Conservation (phyloP, 768 basidiomycete genomes). For the Strobilomyces confusus region DNA sequence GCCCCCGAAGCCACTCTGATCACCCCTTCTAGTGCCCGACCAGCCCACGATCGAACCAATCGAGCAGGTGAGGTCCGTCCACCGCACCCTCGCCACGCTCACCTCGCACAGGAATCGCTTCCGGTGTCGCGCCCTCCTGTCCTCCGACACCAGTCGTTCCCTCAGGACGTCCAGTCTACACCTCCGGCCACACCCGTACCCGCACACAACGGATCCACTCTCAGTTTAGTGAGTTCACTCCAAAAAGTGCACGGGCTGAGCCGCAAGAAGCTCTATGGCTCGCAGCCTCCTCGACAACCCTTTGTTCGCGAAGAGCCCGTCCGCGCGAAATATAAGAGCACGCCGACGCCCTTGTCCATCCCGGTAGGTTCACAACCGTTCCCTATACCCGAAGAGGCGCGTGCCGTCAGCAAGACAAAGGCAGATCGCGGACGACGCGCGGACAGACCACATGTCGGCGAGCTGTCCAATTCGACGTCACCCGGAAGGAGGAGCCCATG, state of each 20-base stretch:
- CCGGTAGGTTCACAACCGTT: constrained; percentile 21
- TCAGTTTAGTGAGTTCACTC: constrained; percentile 56
- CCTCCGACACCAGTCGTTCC: constrained; percentile 28
- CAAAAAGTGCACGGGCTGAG: constrained; percentile 67
- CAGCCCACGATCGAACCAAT: neutral
- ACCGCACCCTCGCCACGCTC: constrained; percentile 3
- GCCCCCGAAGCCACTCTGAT: neutral
- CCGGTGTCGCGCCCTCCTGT: constrained; percentile 17
- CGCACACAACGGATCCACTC: constrained; percentile 29
- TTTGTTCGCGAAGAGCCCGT: constrained; percentile 53
- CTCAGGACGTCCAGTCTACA: constrained; percentile 26
- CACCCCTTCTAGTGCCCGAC: constrained; percentile 13
- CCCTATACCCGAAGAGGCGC: constrained; percentile 17
- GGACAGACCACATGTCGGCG: constrained; percentile 17
- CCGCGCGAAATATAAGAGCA: constrained; percentile 31
- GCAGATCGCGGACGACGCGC: constrained; percentile 23
- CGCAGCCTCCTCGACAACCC: constrained; percentile 46
- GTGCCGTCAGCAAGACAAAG: constrained; percentile 17
- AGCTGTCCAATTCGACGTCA: constrained; percentile 13
- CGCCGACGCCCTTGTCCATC: constrained; percentile 31
- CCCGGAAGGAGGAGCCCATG: constrained; percentile 36
- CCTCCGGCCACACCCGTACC: neutral
- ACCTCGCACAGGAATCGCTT: constrained; percentile 4
- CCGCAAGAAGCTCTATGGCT: constrained; percentile 62
- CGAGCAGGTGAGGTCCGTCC: constrained; percentile 12